Conservation (phyloP, 2,329 filamentous ascomycete species). For the Colletotrichum cordylinicola region DNA sequence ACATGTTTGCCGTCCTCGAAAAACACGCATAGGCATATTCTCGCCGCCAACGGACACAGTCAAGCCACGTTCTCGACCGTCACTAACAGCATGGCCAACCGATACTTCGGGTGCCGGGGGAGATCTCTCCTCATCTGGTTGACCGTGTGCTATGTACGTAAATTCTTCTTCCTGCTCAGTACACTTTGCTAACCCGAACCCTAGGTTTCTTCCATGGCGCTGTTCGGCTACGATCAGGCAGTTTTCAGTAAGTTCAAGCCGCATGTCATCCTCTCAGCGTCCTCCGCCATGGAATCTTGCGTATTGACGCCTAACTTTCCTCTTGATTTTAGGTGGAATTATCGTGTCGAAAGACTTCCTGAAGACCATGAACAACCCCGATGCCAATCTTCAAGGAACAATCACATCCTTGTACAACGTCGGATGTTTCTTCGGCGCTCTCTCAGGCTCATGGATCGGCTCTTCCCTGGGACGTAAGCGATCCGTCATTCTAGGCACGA, state of each 20-base stretch:
- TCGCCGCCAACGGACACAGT: neutral
- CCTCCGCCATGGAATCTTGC: fast-evolving
- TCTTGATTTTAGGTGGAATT: neutral
- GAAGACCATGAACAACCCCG: neutral
- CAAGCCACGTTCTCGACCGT: neutral
- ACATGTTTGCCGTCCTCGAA: neutral
- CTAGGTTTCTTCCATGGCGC: neutral
- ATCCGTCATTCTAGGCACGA: neutral
- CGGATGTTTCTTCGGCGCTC: neutral
- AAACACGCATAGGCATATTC: fast-evolving
- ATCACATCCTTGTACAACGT: neutral
- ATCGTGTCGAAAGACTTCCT: neutral
- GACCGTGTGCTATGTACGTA: fast-evolving
- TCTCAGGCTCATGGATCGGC: neutral
- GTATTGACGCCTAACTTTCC: neutral
- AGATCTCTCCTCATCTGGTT: neutral
- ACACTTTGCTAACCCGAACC: fast-evolving
- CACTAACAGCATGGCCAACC: neutral
- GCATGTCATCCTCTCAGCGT: fast-evolving
- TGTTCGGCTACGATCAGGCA: neutral
- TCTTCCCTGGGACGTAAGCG: neutral
- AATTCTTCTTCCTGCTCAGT: fast-evolving
- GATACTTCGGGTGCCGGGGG: neutral
- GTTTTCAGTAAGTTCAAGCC: neutral
- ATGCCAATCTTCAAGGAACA: neutral